Evolutionary conservation across 306 rosid genomes (phyloP), one percentile per base, ranked within the genome.

Genomic region (Comarum palustre): DNA sequence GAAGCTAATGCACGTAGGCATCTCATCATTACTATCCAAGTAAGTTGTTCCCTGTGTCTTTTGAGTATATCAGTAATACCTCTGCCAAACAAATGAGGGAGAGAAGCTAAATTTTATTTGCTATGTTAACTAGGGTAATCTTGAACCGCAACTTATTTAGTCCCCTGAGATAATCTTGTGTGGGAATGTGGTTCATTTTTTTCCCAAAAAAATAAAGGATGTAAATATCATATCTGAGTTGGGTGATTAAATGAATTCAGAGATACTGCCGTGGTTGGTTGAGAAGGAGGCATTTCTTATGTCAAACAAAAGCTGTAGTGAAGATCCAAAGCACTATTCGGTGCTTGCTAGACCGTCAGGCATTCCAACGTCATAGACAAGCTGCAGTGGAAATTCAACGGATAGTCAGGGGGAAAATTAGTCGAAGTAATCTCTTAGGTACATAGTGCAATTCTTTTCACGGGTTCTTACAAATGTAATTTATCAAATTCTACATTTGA

Each of bases 361-460:
- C 67, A 77, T 83, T 83, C 63, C 76, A 79, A 45, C n/a, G 72
- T 72, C 79, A 65, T 66, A 87, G 81, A 85, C 57, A 74, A 34
- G 93, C 92, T 66, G 85, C 86, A 27, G 55, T 84, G 78, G 85
- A 86, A 74, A 89, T 90, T 64, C 97, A 90, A 78, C 81, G 87
- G 60, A 75, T 86, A 78, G 76, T 87, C 71, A 85, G 93, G 86
- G 98, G 94, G 22, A 83, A 86, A 68, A 74, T 84, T 73, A 29
- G 84, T 58, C 85, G 90, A 76, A 90, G 74, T 66, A 73, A 47
- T 80, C 88, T 93, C 54, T 73, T 87, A 85, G 98, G 98, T 93
- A 79, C 25, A 16, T 32, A 32, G 34, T 76, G 38, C 52, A 32
- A 25, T 46, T 69, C 45, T 22, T 43, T 46, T 0, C 47, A 77